phyloP scores from a whole-genome alignment of 305 asterid genomes.

The Solanum hybrid region DNA sequence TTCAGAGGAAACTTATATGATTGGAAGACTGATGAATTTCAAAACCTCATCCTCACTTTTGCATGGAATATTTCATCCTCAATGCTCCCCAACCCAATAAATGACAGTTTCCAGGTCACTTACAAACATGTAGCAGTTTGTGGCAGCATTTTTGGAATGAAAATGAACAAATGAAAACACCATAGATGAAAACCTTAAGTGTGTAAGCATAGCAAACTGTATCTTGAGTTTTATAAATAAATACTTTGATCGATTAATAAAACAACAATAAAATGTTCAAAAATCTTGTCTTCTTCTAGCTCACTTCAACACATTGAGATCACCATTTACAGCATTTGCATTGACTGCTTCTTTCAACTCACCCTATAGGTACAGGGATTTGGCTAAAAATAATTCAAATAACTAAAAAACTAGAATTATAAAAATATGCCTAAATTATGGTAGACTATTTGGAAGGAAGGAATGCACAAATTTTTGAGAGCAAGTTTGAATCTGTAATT shows the following conservation, averaged over 20 bases:
- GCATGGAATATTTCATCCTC: neutral
- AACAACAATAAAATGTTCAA: neutral
- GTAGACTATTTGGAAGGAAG: neutral
- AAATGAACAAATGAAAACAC: neutral
- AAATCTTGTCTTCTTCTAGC: neutral
- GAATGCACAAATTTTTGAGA: neutral
- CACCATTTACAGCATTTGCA: neutral
- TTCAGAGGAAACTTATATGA: neutral
- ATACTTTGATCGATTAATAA: neutral
- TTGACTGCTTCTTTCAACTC: neutral
- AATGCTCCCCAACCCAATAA: neutral
- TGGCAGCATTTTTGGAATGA: neutral
- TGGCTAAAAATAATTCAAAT: neutral
- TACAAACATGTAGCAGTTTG: neutral
- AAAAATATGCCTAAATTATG: neutral
- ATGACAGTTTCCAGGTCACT: neutral
- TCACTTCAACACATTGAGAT: neutral
- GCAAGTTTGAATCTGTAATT: neutral
- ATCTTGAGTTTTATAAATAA: neutral
- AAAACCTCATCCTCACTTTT: neutral
- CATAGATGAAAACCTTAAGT: neutral
- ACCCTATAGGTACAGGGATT: neutral
- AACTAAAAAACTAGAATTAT: neutral
- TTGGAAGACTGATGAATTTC: neutral
- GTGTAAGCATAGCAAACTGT: neutral